Percentiles rank a stretch among this genome's conserved stretches.
Conservation (phyloP, 257 asterid genomes). For the Schizonepeta tenuifolia region DNA sequence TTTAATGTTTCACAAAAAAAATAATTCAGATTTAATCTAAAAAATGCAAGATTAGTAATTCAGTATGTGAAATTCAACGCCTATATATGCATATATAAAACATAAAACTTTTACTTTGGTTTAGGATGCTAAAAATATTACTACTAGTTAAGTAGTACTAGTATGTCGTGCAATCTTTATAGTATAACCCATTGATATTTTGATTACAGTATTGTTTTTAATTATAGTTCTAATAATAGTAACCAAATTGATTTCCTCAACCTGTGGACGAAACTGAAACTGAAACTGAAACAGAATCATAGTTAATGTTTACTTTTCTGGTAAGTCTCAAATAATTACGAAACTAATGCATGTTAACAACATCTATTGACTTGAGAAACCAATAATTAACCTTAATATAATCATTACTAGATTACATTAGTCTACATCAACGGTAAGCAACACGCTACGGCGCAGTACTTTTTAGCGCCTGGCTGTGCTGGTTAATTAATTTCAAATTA, state of each 20-base stretch:
- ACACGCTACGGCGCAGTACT: not conserved
- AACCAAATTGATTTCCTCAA: not conserved
- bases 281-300: no score
- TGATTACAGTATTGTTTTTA: not conserved
- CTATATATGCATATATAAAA: no score
- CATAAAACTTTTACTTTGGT: no score
- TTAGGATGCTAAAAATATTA: not conserved
- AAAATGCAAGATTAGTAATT: no score
- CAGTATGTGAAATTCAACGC: not conserved
- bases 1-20: no score
- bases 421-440: not conserved
- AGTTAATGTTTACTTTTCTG: not conserved
- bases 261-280: not conserved
- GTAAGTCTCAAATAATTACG: not conserved
- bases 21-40: no score
- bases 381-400: slow-evolving; percentile 17
- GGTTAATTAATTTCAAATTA: not conserved
- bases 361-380: not conserved
- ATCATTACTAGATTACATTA: not conserved
- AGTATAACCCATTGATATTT: not conserved
- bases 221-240: not conserved
- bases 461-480: not conserved
- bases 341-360: not conserved
- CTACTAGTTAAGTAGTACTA: not conserved
- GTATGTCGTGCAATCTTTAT: not conserved